Evolutionary conservation across 2,329 filamentous ascomycete species (phyloP).

Genomic region (Colletotrichum orbiculare): DNA sequence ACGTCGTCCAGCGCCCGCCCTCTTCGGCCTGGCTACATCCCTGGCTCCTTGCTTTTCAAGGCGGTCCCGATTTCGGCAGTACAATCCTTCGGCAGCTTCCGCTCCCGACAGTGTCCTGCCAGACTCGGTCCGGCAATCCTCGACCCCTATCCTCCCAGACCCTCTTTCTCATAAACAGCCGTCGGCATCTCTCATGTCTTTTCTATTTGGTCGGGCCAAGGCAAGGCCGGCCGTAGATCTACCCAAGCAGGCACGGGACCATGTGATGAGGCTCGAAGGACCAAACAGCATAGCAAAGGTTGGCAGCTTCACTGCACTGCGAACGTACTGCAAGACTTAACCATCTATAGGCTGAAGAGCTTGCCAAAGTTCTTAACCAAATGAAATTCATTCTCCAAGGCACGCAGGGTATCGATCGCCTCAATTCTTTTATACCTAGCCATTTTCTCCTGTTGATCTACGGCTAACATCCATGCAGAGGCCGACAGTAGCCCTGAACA

Average conservation of each 20-base stretch:
- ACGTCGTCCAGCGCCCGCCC: too few species aligned
- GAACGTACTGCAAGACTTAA: neutral
- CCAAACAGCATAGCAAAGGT: constrained; percentile 62
- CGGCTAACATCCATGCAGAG: constrained; percentile 64
- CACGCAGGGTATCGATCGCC: constrained; percentile 76
- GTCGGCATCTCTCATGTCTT: constrained; percentile 56
- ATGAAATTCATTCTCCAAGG: constrained; percentile 96
- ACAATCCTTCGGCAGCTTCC: too few species aligned
- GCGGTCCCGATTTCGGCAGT: too few species aligned
- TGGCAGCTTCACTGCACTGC: constrained; percentile 20
- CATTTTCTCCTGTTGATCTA: neutral
- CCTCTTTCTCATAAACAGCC: too few species aligned
- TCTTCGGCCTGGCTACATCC: too few species aligned
- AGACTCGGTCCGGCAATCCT: too few species aligned
- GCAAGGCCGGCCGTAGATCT: constrained; percentile 64
- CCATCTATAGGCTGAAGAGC: constrained; percentile 78
- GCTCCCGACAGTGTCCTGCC: too few species aligned
- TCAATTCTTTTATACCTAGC: too few species aligned
- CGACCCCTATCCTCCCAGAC: too few species aligned
- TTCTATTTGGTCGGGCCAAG: constrained; percentile 65
- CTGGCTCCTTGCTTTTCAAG: too few species aligned
- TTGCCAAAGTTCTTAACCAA: constrained; percentile 85
- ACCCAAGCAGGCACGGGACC: constrained; percentile 66
- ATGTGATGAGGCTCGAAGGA: constrained; percentile 63
- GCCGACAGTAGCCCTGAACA: constrained; percentile 87